phyloP scores from a whole-genome alignment of 31 red algal species.

The Porphyra umbilicalis region DNA sequence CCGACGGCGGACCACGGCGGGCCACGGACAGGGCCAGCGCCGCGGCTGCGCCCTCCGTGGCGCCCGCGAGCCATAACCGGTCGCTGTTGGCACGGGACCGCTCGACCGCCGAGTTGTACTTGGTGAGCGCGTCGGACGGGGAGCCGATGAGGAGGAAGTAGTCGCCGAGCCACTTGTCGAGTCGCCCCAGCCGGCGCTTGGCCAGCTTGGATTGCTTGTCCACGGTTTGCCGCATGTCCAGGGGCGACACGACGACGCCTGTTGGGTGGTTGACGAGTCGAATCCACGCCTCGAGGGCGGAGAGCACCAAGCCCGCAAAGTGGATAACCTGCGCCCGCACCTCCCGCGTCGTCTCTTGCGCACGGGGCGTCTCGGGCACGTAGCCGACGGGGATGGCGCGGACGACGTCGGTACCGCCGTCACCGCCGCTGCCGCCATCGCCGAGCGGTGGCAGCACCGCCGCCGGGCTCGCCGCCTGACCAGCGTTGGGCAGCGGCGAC shows the following conservation, averaged over 20 bases:
- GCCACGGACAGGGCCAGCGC: constrained; percentile 40
- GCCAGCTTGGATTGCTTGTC: constrained; percentile 54
- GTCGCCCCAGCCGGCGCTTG: constrained; percentile 50
- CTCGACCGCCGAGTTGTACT: constrained; percentile 64
- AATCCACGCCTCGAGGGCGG: constrained; percentile 39
- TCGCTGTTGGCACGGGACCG: constrained; percentile 60
- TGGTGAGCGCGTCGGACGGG: constrained; percentile 34
- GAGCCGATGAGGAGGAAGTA: constrained; percentile 54
- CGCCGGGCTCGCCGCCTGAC: constrained; percentile 1
- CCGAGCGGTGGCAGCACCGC: background rate
- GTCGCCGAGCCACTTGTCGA: constrained; percentile 67
- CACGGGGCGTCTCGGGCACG: constrained; percentile 28
- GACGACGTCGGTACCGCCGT: background rate
- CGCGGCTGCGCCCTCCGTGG: constrained; percentile 71
- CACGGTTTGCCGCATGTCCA: constrained; percentile 42
- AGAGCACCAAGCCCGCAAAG: constrained; percentile 43
- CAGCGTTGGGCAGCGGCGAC: constrained; percentile 3
- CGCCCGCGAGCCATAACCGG: constrained; percentile 60
- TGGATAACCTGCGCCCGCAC: constrained; percentile 54
- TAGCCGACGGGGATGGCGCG: constrained; percentile 41
- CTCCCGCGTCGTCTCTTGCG: constrained; percentile 31
- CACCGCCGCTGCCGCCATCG: background rate
- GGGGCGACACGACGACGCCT: constrained; percentile 41
- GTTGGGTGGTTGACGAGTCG: constrained; percentile 28
- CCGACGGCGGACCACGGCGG: constrained; percentile 21